Evolutionary conservation across 78 protist genomes (phyloP), one percentile per base, ranked within the genome.

Genomic region (Guillardia theta): DNA sequence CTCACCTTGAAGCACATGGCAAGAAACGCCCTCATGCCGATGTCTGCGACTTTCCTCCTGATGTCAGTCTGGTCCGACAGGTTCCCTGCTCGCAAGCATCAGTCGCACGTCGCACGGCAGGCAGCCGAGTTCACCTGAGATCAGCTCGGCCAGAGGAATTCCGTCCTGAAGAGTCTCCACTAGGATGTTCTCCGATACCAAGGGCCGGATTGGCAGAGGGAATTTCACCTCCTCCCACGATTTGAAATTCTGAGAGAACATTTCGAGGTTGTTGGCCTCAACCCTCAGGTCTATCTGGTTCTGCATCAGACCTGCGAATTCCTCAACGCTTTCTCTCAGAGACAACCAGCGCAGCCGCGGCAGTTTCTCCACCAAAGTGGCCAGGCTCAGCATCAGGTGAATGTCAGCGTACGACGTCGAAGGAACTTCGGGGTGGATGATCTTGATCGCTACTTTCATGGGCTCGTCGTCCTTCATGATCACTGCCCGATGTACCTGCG

Each of bases 1-100:
- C n/a, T n/a, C n/a, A n/a, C 95, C 36, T 76, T 77, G 80, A 95
- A 95, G 36, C 88, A 0, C 96, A 95, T 95, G 48, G 92, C 48
- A 24, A 95, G 78, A 44, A 92, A 93, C 88, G 88, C 78, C 46
- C 44, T 10, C 70, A 39, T 9, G 30, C 95, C 94, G 30, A 58
- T 6, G 39, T 30, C 39, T 30, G 70, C 70, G 39, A 58, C 70
- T 30, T 30, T 24, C 70, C 70, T 30, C 70, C 70, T 24, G 39
- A 30, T 30, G 39, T 30, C 70, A 78, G 76, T 58, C 22, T 33
- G 64, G 90, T 8, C 70, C 70, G 70, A 24, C 70, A 24, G 39
- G 39, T 24, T 30, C 70, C 70, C 70, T 30, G 70, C 70, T 30
- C 70, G n/a, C n/a, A n/a, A n/a, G n/a, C n/a, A n/a, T n/a, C n/a